Conservation (phyloP, 371 early-diverging fungal species). For the Syncephalastrum sp. region DNA sequence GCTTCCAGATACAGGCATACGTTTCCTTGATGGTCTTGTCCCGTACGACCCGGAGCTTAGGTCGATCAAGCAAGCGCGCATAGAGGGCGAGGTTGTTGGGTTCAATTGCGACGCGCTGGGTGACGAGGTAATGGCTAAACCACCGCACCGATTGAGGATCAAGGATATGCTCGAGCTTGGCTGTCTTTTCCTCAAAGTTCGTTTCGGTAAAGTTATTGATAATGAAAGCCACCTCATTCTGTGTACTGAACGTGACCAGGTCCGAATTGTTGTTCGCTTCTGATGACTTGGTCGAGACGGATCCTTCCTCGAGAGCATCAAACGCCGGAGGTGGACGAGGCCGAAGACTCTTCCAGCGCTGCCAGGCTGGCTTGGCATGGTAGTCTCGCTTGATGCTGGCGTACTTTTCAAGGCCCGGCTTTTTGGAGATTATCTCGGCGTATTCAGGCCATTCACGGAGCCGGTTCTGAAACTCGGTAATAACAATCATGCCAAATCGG, state of each 20-base stretch:
- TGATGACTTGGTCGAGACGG: no score
- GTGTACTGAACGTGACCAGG: neutral
- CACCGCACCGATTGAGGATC: constrained; percentile 69
- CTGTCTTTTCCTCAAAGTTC: constrained; percentile 79
- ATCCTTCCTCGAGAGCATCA: no score
- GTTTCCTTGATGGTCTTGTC: constrained; percentile 86
- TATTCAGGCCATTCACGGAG: constrained; percentile 91
- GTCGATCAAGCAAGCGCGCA: constrained; percentile 65
- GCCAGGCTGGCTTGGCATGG: no score
- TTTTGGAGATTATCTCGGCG: constrained; percentile 76
- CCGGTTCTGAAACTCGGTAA: constrained; percentile 80
- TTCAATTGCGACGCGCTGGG: constrained; percentile 91
- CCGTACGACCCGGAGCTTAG: constrained; percentile 33
- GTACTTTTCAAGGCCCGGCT: constrained; percentile 66
- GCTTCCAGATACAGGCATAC: constrained; percentile 72
- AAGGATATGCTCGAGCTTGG: constrained; percentile 79
- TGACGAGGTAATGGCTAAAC: constrained; percentile 92
- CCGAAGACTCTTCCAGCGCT: no score
- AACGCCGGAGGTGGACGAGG: no score
- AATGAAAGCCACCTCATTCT: constrained; percentile 56
- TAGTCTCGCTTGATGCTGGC: constrained; percentile 12
- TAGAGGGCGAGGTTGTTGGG: constrained; percentile 93
- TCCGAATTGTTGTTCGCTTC: neutral
- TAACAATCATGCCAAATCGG: constrained; percentile 86
- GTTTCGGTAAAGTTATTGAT: constrained; percentile 90